Conservation (phyloP, 208 protist genomes). For the Acanthamoeba sp. region DNA sequence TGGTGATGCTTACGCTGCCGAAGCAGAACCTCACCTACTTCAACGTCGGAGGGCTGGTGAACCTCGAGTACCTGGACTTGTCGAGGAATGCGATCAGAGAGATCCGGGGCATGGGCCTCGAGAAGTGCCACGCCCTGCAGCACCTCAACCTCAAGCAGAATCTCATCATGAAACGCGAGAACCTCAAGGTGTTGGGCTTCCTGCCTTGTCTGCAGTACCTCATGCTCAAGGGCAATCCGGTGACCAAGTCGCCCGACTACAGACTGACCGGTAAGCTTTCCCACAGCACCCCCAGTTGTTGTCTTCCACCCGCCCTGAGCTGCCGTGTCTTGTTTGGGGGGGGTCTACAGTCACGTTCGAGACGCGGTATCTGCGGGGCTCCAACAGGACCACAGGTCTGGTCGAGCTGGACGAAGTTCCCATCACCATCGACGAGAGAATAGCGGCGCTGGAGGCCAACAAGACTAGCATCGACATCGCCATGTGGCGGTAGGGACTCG, state of each 20-base stretch:
- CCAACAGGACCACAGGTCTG: slow-evolving; percentile 66
- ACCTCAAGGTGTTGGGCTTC: slow-evolving; percentile 65
- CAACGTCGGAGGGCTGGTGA: slow-evolving; percentile 53
- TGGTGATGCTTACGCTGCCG: slow-evolving; percentile 64
- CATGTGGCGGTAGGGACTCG: neutral
- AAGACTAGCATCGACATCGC: slow-evolving; percentile 66
- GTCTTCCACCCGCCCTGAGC: no score
- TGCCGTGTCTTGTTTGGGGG: no score
- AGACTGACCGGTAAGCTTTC: slow-evolving; percentile 3
- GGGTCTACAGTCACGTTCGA: slow-evolving; percentile 13
- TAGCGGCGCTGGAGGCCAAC: slow-evolving; percentile 23
- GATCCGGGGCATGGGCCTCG: slow-evolving; percentile 59
- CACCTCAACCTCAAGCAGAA: slow-evolving; percentile 72
- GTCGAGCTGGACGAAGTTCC: slow-evolving; percentile 59
- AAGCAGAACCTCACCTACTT: slow-evolving; percentile 65
- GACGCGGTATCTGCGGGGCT: slow-evolving; percentile 51
- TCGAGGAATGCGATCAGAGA: slow-evolving; percentile 45
- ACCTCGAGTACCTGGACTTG: slow-evolving; percentile 69
- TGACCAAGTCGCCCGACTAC: slow-evolving; percentile 51
- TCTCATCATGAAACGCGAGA: slow-evolving; percentile 43
- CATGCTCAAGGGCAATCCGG: slow-evolving; percentile 59
- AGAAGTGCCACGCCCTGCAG: slow-evolving; percentile 45
- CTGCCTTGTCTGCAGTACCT: slow-evolving; percentile 65
- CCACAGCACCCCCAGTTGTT: neutral
- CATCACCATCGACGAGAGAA: slow-evolving; percentile 69